A percentile compares a stretch with the other conserved stretches of the same genome.
These are phyloP conservation scores for Daedaleopsis nitida DNA, from an alignment of 768 basidiomycete species.

Conservation along the genomic window DNA sequence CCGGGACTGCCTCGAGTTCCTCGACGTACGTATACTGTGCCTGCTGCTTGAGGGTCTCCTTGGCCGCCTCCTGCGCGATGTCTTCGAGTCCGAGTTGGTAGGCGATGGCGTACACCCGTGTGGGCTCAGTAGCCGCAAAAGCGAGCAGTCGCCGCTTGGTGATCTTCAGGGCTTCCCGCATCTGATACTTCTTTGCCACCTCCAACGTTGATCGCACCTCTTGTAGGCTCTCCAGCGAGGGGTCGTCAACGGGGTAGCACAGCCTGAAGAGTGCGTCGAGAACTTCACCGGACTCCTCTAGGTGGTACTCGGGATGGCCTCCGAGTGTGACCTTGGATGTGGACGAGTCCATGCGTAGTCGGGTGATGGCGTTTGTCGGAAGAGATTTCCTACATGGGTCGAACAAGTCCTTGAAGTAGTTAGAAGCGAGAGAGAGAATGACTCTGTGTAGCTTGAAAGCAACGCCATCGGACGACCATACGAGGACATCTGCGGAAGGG, in stretches of 20 bases:
- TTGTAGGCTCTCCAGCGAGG: slow-evolving; percentile 13
- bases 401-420: slow-evolving; percentile 59
- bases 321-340: neutral
- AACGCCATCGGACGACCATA: slow-evolving; percentile 54
- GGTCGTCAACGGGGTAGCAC: slow-evolving; percentile 37
- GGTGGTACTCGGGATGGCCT: slow-evolving; percentile 20
- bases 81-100: slow-evolving; percentile 29
- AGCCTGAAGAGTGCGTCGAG: slow-evolving; percentile 36
- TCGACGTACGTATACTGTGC: neutral
- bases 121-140: slow-evolving; percentile 29
- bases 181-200: slow-evolving; percentile 31
- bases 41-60: neutral
- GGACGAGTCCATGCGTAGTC: slow-evolving; percentile 21
- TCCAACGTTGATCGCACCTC: slow-evolving; percentile 14
- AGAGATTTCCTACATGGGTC: slow-evolving; percentile 31
- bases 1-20: slow-evolving; percentile 16
- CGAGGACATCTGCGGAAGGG: slow-evolving; percentile 45
- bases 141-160: slow-evolving; percentile 6
- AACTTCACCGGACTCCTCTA: slow-evolving; percentile 29
- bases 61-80: slow-evolving; percentile 31
- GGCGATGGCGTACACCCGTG: slow-evolving; percentile 38
- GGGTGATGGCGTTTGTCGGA: too few relatives aligned
- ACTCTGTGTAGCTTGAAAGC: slow-evolving; percentile 56
- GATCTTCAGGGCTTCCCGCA: slow-evolving; percentile 21
- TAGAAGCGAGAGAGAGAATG: slow-evolving; percentile 57